A percentile compares a stretch with the other conserved stretches of the same genome.
Conservation (phyloP, 2,329 filamentous ascomycete species). For the Fusarium brevicatenulatum region DNA sequence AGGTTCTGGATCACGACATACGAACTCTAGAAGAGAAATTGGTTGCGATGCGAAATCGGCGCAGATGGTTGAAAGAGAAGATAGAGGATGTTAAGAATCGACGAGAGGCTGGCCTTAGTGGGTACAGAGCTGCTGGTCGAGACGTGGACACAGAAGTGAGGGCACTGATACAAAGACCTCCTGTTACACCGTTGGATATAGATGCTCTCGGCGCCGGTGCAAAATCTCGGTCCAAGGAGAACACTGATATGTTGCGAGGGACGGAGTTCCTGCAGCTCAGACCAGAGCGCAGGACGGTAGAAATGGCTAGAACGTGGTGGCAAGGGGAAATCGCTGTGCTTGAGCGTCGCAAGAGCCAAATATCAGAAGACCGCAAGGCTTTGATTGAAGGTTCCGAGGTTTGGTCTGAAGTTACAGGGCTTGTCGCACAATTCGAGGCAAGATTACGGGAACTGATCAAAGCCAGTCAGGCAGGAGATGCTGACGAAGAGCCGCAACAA, state of each 20-base stretch:
- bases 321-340: slow-evolving; percentile 68
- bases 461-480: slow-evolving; percentile 42
- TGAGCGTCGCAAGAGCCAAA: slow-evolving; percentile 63
- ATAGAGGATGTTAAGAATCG: slow-evolving; percentile 72
- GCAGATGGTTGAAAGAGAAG: slow-evolving; percentile 67
- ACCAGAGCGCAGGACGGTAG: slow-evolving; percentile 71
- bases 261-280: slow-evolving; percentile 69
- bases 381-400: slow-evolving; percentile 73
- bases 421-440: slow-evolving; percentile 73
- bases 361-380: slow-evolving; percentile 70
- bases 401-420: slow-evolving; percentile 71
- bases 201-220: slow-evolving; percentile 50
- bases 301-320: slow-evolving; percentile 79
- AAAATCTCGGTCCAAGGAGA: slow-evolving; percentile 23
- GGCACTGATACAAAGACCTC: slow-evolving; percentile 67
- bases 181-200: slow-evolving; percentile 62
- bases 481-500: slow-evolving; percentile 49
- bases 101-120: slow-evolving; percentile 76
- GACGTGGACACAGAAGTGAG: slow-evolving; percentile 72
- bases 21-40: slow-evolving; percentile 72
- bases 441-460: slow-evolving; percentile 68
- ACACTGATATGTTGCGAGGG: slow-evolving; percentile 51
- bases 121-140: slow-evolving; percentile 73
- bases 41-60: slow-evolving; percentile 67
- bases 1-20: slow-evolving; percentile 70